Percentiles rank a stretch among this genome's conserved stretches.
These are phyloP conservation scores for Closterium sp. DNA, from an alignment of 139 green algal genomes.

Conservation along the genomic window DNA sequence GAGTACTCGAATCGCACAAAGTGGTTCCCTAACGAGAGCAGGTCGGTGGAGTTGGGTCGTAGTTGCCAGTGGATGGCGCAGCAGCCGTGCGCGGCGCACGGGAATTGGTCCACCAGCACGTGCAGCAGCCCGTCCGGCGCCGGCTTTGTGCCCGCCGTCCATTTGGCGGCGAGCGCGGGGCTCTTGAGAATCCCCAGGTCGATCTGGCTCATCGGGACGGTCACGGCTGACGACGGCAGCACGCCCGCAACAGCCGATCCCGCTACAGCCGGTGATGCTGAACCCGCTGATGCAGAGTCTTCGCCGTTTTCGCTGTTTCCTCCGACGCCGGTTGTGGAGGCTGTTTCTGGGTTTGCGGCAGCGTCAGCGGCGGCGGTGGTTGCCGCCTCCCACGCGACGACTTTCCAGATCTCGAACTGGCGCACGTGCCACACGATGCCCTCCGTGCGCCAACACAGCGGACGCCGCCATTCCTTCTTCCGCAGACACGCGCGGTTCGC, in stretches of 20 bases:
- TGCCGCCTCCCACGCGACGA: background rate
- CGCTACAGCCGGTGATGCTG: background rate
- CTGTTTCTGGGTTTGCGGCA: background rate
- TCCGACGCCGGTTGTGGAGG: background rate
- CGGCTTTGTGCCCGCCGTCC: background rate
- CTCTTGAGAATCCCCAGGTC: background rate
- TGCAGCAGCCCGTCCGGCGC: background rate
- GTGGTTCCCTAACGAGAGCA: background rate
- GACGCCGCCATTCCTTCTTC: background rate
- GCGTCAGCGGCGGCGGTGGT: background rate
- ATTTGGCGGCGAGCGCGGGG: background rate
- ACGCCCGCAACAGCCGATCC: background rate
- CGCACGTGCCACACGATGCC: background rate
- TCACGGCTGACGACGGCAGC: background rate
- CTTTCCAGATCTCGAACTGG: background rate
- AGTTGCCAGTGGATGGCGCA: conserved; percentile 1
- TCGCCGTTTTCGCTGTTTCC: background rate
- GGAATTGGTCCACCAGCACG: background rate
- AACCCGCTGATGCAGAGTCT: background rate
- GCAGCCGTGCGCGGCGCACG: conserved; percentile 3
- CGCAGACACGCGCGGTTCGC: background rate
- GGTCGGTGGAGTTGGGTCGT: conserved; percentile 9
- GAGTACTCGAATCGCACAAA: conserved; percentile 1
- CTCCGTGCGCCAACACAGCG: background rate
- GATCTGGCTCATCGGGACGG: background rate